Conservation (phyloP, 179 eudicot species). For the Beta lomatogona region DNA sequence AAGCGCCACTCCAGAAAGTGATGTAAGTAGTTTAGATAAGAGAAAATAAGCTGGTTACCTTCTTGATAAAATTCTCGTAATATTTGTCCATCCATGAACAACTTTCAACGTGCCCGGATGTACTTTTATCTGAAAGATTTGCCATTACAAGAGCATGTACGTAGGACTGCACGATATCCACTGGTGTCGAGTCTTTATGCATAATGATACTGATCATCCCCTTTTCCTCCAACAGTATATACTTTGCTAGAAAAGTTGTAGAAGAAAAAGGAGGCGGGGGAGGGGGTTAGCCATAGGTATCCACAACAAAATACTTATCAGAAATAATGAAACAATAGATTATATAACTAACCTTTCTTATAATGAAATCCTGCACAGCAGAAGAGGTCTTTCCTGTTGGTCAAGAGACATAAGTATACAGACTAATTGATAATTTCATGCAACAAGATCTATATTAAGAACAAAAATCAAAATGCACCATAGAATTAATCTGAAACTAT, state of each 20-base stretch:
- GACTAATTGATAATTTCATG: neutral
- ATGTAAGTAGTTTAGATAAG: neutral
- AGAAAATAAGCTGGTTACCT: constrained; percentile 42
- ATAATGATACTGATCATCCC: constrained; percentile 56
- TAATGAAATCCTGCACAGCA: constrained; percentile 58
- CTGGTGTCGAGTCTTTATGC: constrained; percentile 73
- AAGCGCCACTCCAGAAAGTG: neutral
- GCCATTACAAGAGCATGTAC: constrained; percentile 90
- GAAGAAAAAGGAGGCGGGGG: neutral
- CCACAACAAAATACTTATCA: neutral
- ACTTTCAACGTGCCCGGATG: constrained; percentile 59
- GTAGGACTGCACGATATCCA: constrained; percentile 72
- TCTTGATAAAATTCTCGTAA: constrained; percentile 55
- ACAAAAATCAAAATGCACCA: neutral
- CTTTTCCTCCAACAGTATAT: constrained; percentile 64
- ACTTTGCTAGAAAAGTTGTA: constrained; percentile 49
- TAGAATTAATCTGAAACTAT: neutral
- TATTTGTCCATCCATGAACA: constrained; percentile 79
- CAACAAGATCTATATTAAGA: neutral
- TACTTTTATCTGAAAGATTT: constrained; percentile 41
- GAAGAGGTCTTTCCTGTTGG: constrained; percentile 66
- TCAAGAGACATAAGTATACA: constrained; percentile 14
- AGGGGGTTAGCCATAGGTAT: neutral
- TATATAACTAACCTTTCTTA: constrained; percentile 55
- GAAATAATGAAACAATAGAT: neutral